Percentiles rank a stretch among this genome's conserved stretches.
phyloP scores from a whole-genome alignment of 202 grass and related monocot genomes.

The Elaeis oleifera region DNA sequence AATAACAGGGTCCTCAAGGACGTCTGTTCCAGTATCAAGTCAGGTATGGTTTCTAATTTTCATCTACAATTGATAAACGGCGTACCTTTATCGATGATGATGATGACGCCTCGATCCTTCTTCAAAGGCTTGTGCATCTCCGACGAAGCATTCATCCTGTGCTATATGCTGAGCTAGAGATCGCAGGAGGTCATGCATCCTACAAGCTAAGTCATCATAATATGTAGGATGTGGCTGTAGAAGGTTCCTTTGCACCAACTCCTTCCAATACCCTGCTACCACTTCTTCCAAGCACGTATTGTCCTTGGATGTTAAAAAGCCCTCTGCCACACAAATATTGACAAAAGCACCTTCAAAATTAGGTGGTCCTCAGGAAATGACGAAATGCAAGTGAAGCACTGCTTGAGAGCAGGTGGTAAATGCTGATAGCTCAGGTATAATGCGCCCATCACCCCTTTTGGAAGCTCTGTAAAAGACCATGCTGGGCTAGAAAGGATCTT shows the following conservation, averaged over 20 bases:
- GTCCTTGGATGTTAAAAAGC: background rate
- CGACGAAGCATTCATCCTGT: background rate
- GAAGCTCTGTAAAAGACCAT: background rate
- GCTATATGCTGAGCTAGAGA: constrained; percentile 13
- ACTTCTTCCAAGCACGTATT: background rate
- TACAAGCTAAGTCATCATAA: background rate
- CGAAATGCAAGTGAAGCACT: constrained; percentile 27
- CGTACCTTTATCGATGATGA: background rate
- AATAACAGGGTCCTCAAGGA: no score
- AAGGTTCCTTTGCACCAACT: background rate
- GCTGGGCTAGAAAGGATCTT: background rate
- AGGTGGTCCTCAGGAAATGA: background rate
- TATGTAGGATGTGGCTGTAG: background rate
- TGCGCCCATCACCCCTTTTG: background rate
- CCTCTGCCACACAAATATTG: background rate
- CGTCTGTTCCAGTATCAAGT: background rate
- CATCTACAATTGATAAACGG: background rate
- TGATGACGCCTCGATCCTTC: background rate
- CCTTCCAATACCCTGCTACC: background rate
- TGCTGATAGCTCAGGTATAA: constrained; percentile 7
- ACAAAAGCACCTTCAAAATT: no score
- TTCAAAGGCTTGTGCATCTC: background rate
- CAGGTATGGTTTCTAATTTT: background rate
- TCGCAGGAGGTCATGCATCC: constrained; percentile 14
- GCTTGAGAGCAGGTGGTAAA: constrained; percentile 19